A percentile compares a stretch with the other conserved stretches of the same genome.
Conservation (phyloP, 2,329 filamentous ascomycete genomes). For the Exophiala sp. region DNA sequence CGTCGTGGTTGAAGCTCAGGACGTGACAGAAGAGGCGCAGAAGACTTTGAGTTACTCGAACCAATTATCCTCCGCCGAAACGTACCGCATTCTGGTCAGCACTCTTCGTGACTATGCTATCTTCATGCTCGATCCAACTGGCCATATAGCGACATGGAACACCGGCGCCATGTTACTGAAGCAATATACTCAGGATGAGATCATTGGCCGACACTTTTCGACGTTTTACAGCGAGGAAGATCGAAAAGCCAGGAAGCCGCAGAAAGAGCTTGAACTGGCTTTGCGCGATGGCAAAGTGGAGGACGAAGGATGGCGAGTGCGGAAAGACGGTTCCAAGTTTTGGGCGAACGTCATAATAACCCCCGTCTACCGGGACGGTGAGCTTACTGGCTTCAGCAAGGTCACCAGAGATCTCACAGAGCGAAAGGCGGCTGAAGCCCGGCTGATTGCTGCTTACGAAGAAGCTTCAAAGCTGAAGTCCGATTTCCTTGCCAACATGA, state of each 20-base stretch:
- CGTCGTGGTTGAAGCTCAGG: constrained; percentile 40
- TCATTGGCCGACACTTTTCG: constrained; percentile 55
- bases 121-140: constrained; percentile 54
- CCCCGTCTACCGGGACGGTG: constrained; percentile 48
- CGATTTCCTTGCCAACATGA: constrained; percentile 59
- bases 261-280: constrained; percentile 48
- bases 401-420: constrained; percentile 49
- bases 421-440: constrained; percentile 46
- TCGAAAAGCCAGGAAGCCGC: constrained; percentile 45
- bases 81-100: constrained; percentile 57
- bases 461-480: constrained; percentile 59
- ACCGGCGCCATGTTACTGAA: constrained; percentile 52
- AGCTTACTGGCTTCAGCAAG: constrained; percentile 54
- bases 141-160: constrained; percentile 56
- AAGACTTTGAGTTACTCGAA: constrained; percentile 34
- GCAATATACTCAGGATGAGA: constrained; percentile 50
- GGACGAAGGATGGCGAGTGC: constrained; percentile 56
- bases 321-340: constrained; percentile 53
- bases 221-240: constrained; percentile 52
- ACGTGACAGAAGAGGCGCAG: constrained; percentile 33
- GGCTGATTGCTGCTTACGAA: constrained; percentile 53
- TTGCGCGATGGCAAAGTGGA: constrained; percentile 52
- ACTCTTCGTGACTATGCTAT: constrained; percentile 59
- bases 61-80: constrained; percentile 47
- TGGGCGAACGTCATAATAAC: constrained; percentile 59